phyloP scores from a whole-genome alignment of 352 stramenopile species.

The Halophytophthora polymorphica region DNA sequence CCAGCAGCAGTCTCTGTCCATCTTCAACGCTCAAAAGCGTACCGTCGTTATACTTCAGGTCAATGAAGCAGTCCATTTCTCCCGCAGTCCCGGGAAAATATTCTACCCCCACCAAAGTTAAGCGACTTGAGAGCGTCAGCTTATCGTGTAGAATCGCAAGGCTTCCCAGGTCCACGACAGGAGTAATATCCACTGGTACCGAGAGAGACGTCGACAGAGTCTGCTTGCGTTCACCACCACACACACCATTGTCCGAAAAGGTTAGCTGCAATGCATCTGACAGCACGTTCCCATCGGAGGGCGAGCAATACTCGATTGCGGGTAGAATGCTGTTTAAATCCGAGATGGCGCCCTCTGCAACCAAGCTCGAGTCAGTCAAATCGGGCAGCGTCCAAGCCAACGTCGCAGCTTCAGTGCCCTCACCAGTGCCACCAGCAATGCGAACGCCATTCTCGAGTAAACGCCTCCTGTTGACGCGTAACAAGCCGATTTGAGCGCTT shows the following conservation, averaged over 20 bases:
- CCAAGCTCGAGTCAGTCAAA: slow-evolving; percentile 7
- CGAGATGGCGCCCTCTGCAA: slow-evolving; percentile 13
- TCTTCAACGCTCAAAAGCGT: slow-evolving; percentile 26
- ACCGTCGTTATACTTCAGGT: slow-evolving; percentile 17
- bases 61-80: slow-evolving; percentile 15
- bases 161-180: slow-evolving; percentile 10
- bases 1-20: background rate
- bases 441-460: slow-evolving; percentile 10
- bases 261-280: slow-evolving; percentile 10
- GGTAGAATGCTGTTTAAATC: slow-evolving; percentile 20
- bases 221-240: slow-evolving; percentile 5
- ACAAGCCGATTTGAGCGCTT: slow-evolving; percentile 2
- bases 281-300: background rate
- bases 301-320: slow-evolving; percentile 24
- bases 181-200: slow-evolving; percentile 17
- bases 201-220: slow-evolving; percentile 7
- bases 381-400: slow-evolving; percentile 14
- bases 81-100: slow-evolving; percentile 17
- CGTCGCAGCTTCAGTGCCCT: slow-evolving; percentile 1
- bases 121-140: slow-evolving; percentile 12
- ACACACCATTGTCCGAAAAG: slow-evolving; percentile 24
- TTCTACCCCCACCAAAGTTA: slow-evolving; percentile 3
- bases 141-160: slow-evolving; percentile 5
- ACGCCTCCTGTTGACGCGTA: slow-evolving; percentile 12
- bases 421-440: slow-evolving; percentile 1